Evolutionary conservation across 371 early-diverging fungal genomes (phyloP).

Genomic region (Mucor irregularis): DNA sequence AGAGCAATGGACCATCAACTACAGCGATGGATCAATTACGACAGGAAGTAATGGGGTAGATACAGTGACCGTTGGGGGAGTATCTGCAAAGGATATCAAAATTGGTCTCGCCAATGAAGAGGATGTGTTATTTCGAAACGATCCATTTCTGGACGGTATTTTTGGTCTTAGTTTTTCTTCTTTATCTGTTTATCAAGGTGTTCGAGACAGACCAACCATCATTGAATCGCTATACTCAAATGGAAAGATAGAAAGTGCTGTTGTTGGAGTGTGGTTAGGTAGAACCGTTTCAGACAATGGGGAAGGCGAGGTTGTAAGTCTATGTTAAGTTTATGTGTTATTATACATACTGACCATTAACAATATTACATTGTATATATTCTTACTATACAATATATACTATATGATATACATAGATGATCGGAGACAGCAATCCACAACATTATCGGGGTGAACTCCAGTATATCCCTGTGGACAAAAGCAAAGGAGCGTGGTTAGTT

Average conservation of each 20-base stretch:
- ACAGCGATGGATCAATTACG: constrained; percentile 52
- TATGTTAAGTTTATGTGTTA: no score
- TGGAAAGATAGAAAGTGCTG: constrained; percentile 17
- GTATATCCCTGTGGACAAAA: constrained; percentile 27
- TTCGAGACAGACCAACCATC: no score
- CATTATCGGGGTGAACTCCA: constrained; percentile 31
- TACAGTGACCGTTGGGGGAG: constrained; percentile 33
- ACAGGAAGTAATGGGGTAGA: constrained; percentile 38
- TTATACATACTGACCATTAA: no score
- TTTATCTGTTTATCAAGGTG: constrained; percentile 35
- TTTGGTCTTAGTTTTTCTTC: constrained; percentile 51
- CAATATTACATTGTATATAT: background rate
- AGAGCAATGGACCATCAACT: constrained; percentile 37
- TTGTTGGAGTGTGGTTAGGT: constrained; percentile 34
- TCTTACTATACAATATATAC: no score
- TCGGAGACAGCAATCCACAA: constrained; percentile 17
- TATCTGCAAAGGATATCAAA: constrained; percentile 7
- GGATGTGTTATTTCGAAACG: constrained; percentile 5
- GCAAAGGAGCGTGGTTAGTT: constrained; percentile 45
- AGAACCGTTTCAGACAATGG: constrained; percentile 36
- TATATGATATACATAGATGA: no score
- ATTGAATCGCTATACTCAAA: constrained; percentile 19
- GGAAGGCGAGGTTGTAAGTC: constrained; percentile 37
- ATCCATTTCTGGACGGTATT: constrained; percentile 49
- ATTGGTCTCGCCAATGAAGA: constrained; percentile 26